Conservation (phyloP, 2,329 filamentous ascomycete species). For the Fusarium mexicanum region DNA sequence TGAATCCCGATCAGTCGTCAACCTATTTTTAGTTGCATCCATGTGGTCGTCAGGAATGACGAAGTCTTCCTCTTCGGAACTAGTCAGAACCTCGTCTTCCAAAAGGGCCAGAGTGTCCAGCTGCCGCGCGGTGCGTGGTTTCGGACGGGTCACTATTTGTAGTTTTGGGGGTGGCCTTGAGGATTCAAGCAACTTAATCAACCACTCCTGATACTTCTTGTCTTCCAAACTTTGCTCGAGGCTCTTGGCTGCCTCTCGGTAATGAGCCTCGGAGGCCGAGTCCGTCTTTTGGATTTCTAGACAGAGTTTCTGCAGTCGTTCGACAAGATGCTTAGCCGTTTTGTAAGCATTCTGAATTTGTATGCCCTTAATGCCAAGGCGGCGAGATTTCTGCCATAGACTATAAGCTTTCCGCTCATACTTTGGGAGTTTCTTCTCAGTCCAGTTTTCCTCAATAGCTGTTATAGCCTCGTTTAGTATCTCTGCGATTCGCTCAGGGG, state of each 20-base stretch:
- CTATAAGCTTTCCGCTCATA: constrained; percentile 65
- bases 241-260: constrained; percentile 64
- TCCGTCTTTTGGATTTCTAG: constrained; percentile 60
- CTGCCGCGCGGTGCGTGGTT: neutral
- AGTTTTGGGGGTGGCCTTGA: constrained; percentile 53
- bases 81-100: constrained; percentile 62
- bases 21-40: constrained; percentile 2
- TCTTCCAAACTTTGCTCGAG: constrained; percentile 74
- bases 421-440: constrained; percentile 64
- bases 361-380: constrained; percentile 45
- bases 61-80: constrained; percentile 62
- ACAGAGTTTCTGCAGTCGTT: constrained; percentile 65
- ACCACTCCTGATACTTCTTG: constrained; percentile 63
- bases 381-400: constrained; percentile 69
- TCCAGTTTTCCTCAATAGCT: constrained; percentile 64
- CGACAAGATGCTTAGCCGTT: constrained; percentile 54
- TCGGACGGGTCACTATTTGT: constrained; percentile 34
- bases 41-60: constrained; percentile 52
- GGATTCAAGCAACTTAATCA: constrained; percentile 56
- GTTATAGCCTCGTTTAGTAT: constrained; percentile 54
- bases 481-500: constrained; percentile 44
- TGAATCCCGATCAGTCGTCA: neutral
- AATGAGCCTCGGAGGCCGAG: constrained; percentile 62
- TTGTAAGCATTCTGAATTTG: constrained; percentile 57
- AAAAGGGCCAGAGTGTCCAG: neutral